Evolutionary conservation across 352 stramenopile species (phyloP).

Genomic region (Blastocystis sp.): DNA sequence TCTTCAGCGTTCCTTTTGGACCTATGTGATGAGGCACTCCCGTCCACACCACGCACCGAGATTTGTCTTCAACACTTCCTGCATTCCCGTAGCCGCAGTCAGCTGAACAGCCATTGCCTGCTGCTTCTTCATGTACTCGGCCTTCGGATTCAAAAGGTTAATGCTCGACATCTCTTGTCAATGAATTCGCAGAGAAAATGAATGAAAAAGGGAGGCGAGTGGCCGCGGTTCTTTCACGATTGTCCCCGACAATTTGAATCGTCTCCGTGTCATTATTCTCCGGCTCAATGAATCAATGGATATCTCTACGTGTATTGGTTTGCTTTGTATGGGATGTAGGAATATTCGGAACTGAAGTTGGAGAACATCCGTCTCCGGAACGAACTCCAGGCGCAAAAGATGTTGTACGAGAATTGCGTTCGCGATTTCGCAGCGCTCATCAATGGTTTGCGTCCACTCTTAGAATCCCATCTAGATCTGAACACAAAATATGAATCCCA

Average conservation of each 20-base stretch:
- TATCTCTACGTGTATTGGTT: background rate
- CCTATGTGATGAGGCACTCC: conserved; percentile 63
- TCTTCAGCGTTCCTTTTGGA: conserved; percentile 95
- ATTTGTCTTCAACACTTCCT: conserved; percentile 84
- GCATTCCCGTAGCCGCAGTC: conserved; percentile 84
- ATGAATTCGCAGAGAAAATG: too few species aligned
- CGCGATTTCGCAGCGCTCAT: background rate
- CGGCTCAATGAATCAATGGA: background rate
- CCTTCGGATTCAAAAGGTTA: conserved; percentile 77
- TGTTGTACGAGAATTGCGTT: background rate
- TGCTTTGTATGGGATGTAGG: background rate
- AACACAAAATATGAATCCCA: background rate
- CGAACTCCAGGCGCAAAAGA: background rate
- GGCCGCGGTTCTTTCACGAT: too few species aligned
- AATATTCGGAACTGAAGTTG: conserved; percentile 40
- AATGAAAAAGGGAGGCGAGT: too few species aligned
- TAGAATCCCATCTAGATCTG: background rate
- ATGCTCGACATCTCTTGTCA: conserved; percentile 58
- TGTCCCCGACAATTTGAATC: too few species aligned
- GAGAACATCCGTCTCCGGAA: conserved; percentile 31
- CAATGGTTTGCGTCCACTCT: background rate
- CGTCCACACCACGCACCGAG: conserved; percentile 65
- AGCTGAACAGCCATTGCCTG: conserved; percentile 91
- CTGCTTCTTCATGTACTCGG: conserved; percentile 87
- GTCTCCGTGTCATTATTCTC: background rate